These are phyloP conservation scores for Biscogniauxia mediterranea DNA, from an alignment of 2,329 filamentous ascomycete genomes.

Conservation along the genomic window DNA sequence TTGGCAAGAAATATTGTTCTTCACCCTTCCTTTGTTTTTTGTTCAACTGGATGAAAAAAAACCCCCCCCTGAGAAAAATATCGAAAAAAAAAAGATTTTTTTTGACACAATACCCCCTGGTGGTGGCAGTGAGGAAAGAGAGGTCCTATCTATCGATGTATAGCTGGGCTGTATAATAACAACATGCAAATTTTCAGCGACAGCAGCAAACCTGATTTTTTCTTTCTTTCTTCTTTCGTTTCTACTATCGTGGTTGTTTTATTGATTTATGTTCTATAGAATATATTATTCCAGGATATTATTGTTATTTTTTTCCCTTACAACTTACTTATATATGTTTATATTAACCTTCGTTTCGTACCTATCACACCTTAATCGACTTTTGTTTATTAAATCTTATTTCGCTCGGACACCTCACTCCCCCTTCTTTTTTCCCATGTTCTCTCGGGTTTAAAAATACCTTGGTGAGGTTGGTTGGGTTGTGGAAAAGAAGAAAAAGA, in stretches of 20 bases:
- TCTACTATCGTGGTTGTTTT: background rate
- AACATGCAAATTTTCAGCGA: background rate
- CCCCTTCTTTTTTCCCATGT: too few relatives aligned
- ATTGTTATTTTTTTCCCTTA: too few relatives aligned
- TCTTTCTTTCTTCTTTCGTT: background rate
- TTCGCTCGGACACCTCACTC: too few relatives aligned
- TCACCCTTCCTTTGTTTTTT: constrained; percentile 4
- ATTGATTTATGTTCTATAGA: background rate
- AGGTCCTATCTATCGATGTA: constrained; percentile 6
- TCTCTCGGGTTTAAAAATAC: too few relatives aligned
- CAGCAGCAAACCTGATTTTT: background rate
- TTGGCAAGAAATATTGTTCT: background rate
- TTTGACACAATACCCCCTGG: constrained; percentile 7
- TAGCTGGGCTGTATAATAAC: constrained; percentile 7
- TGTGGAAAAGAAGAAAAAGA: too few relatives aligned
- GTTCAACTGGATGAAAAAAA: background rate
- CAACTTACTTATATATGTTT: too few relatives aligned
- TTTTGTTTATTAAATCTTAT: too few relatives aligned
- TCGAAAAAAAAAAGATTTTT: background rate
- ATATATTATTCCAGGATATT: too few relatives aligned
- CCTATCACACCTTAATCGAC: too few relatives aligned
- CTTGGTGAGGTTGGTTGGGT: too few relatives aligned
- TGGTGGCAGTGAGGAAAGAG: constrained; percentile 1
- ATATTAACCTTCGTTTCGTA: too few relatives aligned
- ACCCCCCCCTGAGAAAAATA: background rate